Base-by-base conservation (phyloP, 2,329 filamentous ascomycete genomes). In the Zymoseptoria ardabiliae region DNA sequence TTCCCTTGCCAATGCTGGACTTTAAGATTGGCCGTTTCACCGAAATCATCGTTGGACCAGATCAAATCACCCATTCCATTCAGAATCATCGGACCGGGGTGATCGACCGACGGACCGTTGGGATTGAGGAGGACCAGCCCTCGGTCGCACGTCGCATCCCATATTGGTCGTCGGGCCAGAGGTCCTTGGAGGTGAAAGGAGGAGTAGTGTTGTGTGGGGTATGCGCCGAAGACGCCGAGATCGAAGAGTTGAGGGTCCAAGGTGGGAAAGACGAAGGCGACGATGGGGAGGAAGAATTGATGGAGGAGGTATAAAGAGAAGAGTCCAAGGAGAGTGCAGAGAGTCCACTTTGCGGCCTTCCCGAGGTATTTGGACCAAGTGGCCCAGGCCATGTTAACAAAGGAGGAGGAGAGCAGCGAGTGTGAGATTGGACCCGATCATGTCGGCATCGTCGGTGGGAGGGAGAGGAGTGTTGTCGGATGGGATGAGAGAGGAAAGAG, bases 21-120 rank as follows among this genome's bases (percentile, higher is more conserved):
- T 49, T 68, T 70, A 6, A 73, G 58, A 59, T 74, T 71, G 50
- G 70, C 68, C 7, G 68, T 66, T 1, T 64, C 59, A 49, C 67
- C 67, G 52, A 64, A 72, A 19, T 69, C 67, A 25, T 72, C 70
- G 7, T 65, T 64, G 35, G 63, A 69, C 73, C 73, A 75, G 3
- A 75, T 59, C 56, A 74, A 54, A 10, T 70, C 66, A 13, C 73
- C 72, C 3, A 63, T 60, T 9, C 69, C 59, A 55, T 74, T 71
- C 41, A 73, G 50, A n/a, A 75, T 73, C 63, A 71, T 70, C 7
- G 73, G 73, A 4, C 72, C 72, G 13, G 65, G 63, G 21, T 67
- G 60, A 13, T 61, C 60, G 21, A 70, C 68, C 9, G 70, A 67
- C 28, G 66, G 63, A 4, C 70, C 71, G 58, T 68, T 68, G 2